Percentiles rank a stretch among this genome's conserved stretches.
Conservation (phyloP, 176 grass and related monocot species). For the Lolium multiflorum region DNA sequence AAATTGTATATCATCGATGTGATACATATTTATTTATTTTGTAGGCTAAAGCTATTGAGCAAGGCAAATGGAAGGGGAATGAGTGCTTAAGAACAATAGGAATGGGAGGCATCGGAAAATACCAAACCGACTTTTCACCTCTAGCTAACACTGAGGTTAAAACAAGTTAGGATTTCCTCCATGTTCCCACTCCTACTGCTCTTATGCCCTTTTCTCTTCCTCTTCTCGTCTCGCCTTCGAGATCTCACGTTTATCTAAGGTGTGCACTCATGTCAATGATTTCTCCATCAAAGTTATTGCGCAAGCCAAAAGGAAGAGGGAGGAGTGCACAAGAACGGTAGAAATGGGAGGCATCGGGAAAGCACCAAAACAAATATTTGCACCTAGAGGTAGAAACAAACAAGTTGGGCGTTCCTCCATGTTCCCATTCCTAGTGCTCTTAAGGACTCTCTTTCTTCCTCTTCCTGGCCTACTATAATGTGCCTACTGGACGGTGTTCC, state of each 20-base stretch:
- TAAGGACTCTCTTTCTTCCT: constrained; percentile 43
- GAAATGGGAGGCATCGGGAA: constrained; percentile 40
- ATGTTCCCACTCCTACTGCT: not conserved
- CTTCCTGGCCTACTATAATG: constrained; percentile 31
- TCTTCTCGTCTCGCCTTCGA: not conserved
- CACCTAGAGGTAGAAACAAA: constrained; percentile 14
- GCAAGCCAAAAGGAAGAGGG: constrained; percentile 35
- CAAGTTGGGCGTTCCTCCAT: constrained; percentile 37
- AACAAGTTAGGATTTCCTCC: not conserved
- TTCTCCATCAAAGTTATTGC: not conserved
- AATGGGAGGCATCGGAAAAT: not conserved
- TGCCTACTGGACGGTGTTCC: not conserved
- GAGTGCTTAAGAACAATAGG: constrained; percentile 32
- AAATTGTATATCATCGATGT: not conserved
- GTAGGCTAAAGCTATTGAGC: not conserved
- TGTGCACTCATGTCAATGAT: not conserved
- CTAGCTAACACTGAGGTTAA: not conserved
- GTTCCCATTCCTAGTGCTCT: constrained; percentile 52
- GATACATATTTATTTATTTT: not conserved
- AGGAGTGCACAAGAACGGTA: constrained; percentile 37
- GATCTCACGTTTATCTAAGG: not conserved
- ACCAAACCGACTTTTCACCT: not conserved
- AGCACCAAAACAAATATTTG: constrained; percentile 1
- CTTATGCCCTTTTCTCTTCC: not conserved
- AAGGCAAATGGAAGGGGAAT: constrained; percentile 39